A percentile compares a stretch with the other conserved stretches of the same genome.
These are phyloP conservation scores for Haplographium delicatum DNA, from an alignment of 495 filamentous ascomycete genomes.

Conservation along the genomic window DNA sequence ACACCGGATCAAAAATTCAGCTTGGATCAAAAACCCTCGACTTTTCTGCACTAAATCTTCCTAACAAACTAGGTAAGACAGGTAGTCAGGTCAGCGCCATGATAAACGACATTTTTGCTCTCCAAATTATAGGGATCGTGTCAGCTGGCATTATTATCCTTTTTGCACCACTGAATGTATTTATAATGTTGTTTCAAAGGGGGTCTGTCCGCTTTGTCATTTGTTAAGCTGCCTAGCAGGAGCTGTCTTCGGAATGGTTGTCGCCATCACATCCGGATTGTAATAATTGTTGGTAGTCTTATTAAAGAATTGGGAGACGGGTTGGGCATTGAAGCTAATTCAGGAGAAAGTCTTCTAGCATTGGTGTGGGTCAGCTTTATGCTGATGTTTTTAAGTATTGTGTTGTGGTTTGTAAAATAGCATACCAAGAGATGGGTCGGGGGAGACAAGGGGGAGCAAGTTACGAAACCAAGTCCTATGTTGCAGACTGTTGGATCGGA, in stretches of 20 bases:
- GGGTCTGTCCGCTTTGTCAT: background rate
- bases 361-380: slow-evolving; percentile 1
- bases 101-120: slow-evolving; percentile 1
- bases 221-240: background rate
- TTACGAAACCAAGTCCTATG: no score
- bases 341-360: background rate
- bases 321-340: slow-evolving; percentile 1
- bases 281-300: background rate
- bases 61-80: slow-evolving; percentile 4
- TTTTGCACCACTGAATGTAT: slow-evolving; percentile 3
- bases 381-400: background rate
- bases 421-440: slow-evolving; percentile 2
- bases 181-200: slow-evolving; percentile 4
- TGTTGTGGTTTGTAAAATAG: slow-evolving; percentile 11
- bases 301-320: slow-evolving; percentile 5
- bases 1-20: slow-evolving; percentile 5
- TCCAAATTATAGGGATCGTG: slow-evolving; percentile 13
- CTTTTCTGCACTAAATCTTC: slow-evolving; percentile 15
- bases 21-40: slow-evolving; percentile 13
- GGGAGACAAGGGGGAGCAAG: background rate
- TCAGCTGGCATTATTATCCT: slow-evolving; percentile 12
- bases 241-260: background rate
- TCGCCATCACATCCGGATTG: background rate
- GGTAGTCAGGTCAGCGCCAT: background rate
- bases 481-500: no score